Conservation (phyloP, 2,329 filamentous ascomycete species). For the Colletotrichum graminicola region DNA sequence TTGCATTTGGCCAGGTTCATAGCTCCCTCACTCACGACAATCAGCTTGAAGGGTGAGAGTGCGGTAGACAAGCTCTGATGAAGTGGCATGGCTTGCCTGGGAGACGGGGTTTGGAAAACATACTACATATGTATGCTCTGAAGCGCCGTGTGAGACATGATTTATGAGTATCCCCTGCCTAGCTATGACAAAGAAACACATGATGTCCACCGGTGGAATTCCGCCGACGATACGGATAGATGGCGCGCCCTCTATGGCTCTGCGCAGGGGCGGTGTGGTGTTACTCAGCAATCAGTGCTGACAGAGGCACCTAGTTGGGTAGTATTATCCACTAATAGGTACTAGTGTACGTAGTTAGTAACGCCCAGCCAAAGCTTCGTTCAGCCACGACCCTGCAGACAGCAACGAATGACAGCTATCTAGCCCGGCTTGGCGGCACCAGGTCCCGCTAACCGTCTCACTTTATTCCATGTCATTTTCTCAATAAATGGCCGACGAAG, state of each 20-base stretch:
- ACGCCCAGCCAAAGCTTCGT: slow-evolving; percentile 20
- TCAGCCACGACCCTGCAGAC: slow-evolving; percentile 13
- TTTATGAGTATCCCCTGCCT: neutral
- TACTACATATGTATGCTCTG: too few relatives aligned
- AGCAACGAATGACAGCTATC: slow-evolving; percentile 2
- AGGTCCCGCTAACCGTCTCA: neutral
- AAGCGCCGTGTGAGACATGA: too few relatives aligned
- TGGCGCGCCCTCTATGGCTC: neutral
- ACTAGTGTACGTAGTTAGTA: neutral
- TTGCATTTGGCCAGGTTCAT: neutral
- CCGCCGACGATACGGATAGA: neutral
- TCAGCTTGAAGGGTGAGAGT: neutral
- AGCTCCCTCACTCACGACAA: neutral
- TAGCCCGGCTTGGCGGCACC: slow-evolving; percentile 12
- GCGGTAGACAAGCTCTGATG: neutral
- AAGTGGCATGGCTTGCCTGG: neutral
- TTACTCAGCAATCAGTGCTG: slow-evolving; percentile 8
- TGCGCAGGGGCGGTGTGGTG: neutral
- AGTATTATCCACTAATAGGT: neutral
- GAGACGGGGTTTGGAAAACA: neutral
- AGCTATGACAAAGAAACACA: neutral
- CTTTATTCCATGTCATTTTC: neutral
- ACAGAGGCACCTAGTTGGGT: neutral
- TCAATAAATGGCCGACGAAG: neutral
- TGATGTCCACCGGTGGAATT: slow-evolving; percentile 1